Percentiles rank a stretch among this genome's conserved stretches.
Conservation (phyloP, 1,284 basidiomycete genomes). For the Trichosporon faecale region DNA sequence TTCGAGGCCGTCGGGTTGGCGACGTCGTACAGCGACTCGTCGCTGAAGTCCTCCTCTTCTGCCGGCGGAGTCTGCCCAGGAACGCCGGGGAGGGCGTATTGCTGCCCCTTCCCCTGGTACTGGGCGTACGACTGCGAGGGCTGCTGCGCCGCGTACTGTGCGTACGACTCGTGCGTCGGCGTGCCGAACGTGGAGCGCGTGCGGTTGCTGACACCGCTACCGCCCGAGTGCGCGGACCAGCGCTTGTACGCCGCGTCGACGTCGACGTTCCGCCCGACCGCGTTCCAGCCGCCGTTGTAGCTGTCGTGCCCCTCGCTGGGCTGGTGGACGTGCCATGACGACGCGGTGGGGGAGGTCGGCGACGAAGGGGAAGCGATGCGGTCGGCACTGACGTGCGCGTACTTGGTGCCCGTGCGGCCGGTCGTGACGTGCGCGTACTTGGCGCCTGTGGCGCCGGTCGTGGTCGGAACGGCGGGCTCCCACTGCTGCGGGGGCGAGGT, state of each 20-base stretch:
- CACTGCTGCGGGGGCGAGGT: not conserved
- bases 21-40: not conserved
- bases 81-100: too few species aligned
- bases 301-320: not conserved
- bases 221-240: not conserved
- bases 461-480: not conserved
- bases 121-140: not conserved
- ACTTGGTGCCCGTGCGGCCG: not conserved
- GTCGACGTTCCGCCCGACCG: not conserved
- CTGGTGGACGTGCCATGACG: not conserved
- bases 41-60: constrained; percentile 1
- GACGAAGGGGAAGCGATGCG: not conserved
- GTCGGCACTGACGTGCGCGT: not conserved
- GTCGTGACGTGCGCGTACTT: constrained; percentile 2
- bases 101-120: not conserved
- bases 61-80: too few species aligned
- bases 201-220: not conserved
- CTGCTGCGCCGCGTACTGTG: not conserved
- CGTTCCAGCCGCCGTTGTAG: not conserved
- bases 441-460: not conserved
- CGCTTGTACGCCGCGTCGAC: not conserved
- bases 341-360: not conserved
- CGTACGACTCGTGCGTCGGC: not conserved
- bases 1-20: not conserved
- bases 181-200: not conserved